These are phyloP conservation scores for Platanthera zijinensis DNA, from an alignment of 106 monocot genomes.

Conservation along the genomic window DNA sequence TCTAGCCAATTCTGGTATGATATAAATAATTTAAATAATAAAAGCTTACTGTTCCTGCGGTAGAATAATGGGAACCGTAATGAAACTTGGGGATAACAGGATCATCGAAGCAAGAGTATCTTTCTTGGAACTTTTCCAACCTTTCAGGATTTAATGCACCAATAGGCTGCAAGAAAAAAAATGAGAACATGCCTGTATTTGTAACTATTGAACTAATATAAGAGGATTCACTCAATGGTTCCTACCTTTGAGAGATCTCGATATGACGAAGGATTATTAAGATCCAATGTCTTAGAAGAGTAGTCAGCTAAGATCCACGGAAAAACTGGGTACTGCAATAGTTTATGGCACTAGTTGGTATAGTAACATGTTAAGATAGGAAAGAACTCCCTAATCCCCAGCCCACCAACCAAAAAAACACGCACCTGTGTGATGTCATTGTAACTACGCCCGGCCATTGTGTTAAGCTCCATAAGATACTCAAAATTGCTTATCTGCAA, in stretches of 20 bases:
- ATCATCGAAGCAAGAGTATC: conserved; percentile 93
- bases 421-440: conserved; percentile 96
- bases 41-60: conserved; percentile 80
- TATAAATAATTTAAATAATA: not conserved
- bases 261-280: conserved; percentile 60
- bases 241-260: conserved; percentile 95
- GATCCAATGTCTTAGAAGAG: conserved; percentile 59
- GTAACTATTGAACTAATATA: not conserved
- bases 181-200: not conserved
- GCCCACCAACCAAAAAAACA: not conserved
- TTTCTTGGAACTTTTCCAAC: conserved; percentile 80
- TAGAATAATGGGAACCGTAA: conserved; percentile 98
- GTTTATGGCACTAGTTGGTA: not conserved
- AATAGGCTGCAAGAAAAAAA: conserved; percentile 61
- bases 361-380: not conserved
- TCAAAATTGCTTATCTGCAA: conserved; percentile 98
- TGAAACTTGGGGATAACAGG: conserved; percentile 96
- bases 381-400: not conserved
- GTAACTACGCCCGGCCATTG: conserved; percentile 92
- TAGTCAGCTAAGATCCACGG: conserved; percentile 97
- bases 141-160: conserved; percentile 93
- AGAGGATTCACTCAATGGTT: not conserved
- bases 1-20: no score
- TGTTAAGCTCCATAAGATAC: conserved; percentile 96
- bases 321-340: conserved; percentile 94